These are phyloP conservation scores for Talaromyces sp. DNA, from an alignment of 2,329 filamentous ascomycete genomes.

Conservation along the genomic window DNA sequence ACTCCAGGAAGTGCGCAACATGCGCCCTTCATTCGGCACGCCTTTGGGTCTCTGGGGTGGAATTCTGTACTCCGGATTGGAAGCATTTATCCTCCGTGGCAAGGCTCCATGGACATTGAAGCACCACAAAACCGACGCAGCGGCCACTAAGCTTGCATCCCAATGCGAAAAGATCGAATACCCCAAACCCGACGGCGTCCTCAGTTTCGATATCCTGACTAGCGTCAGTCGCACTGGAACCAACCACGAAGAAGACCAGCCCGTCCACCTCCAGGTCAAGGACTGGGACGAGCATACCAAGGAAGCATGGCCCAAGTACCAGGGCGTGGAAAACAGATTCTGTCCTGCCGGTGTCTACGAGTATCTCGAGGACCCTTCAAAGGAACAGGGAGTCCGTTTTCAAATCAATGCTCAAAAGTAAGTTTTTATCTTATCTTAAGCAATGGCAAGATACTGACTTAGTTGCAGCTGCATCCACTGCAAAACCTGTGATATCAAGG, in stretches of 20 bases:
- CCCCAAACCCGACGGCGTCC: conserved; percentile 89
- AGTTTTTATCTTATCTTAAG: too few relatives aligned
- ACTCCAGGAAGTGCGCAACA: conserved; percentile 90
- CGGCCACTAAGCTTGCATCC: conserved; percentile 72
- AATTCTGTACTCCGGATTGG: conserved; percentile 85
- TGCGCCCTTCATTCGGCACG: conserved; percentile 89
- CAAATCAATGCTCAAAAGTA: conserved; percentile 98
- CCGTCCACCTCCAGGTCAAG: conserved; percentile 88
- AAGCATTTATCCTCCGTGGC: conserved; percentile 82
- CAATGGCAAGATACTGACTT: too few relatives aligned
- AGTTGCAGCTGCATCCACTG: conserved; percentile 84
- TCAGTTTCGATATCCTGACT: conserved; percentile 93
- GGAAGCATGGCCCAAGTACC: conserved; percentile 77
- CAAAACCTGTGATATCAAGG: conserved; percentile 99
- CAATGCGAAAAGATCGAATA: conserved; percentile 87
- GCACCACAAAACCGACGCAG: conserved; percentile 73
- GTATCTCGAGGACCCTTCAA: conserved; percentile 87
- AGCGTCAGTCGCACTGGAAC: conserved; percentile 93
- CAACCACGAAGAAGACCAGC: conserved; percentile 98
- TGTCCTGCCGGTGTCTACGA: conserved; percentile 97
- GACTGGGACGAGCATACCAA: conserved; percentile 90
- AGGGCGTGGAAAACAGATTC: conserved; percentile 93
- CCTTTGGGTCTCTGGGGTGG: conserved; percentile 86
- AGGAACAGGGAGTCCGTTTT: conserved; percentile 84
- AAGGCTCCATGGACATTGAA: conserved; percentile 86